Conservation (phyloP, 352 stramenopile species). For the Globisporangium mamillatum region DNA sequence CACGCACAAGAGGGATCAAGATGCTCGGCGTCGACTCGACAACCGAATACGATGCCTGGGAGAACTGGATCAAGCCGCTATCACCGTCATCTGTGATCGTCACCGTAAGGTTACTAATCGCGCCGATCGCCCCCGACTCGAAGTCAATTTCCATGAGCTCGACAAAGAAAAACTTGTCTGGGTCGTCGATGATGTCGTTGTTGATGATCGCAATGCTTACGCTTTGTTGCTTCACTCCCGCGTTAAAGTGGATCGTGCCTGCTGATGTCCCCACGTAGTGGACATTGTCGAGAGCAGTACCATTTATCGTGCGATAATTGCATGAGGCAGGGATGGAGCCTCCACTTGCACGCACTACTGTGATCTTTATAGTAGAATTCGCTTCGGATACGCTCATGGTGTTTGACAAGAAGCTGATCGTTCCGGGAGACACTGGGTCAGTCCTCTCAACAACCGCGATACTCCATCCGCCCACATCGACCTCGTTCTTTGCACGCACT, state of each 20-base stretch:
- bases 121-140: constrained; percentile 31
- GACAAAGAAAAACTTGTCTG: constrained; percentile 46
- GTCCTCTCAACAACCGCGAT: constrained; percentile 27
- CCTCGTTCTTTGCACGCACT: constrained; percentile 28
- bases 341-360: constrained; percentile 29
- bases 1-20: constrained; percentile 23
- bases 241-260: constrained; percentile 31
- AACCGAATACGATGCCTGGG: constrained; percentile 21
- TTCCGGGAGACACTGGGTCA: constrained; percentile 41
- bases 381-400: constrained; percentile 29
- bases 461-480: constrained; percentile 32
- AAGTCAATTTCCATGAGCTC: constrained; percentile 22
- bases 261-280: constrained; percentile 23
- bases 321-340: constrained; percentile 37
- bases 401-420: constrained; percentile 30
- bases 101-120: constrained; percentile 18
- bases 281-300: constrained; percentile 29
- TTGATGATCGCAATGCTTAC: constrained; percentile 46
- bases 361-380: constrained; percentile 10
- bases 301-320: constrained; percentile 28
- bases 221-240: constrained; percentile 17
- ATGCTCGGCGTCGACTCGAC: constrained; percentile 21
- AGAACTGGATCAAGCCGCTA: constrained; percentile 37
- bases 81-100: constrained; percentile 54
- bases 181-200: constrained; percentile 44